A percentile compares a stretch with the other conserved stretches of the same genome.
phyloP scores from a whole-genome alignment of 306 rosid genomes.

The Sicyos edulis region DNA sequence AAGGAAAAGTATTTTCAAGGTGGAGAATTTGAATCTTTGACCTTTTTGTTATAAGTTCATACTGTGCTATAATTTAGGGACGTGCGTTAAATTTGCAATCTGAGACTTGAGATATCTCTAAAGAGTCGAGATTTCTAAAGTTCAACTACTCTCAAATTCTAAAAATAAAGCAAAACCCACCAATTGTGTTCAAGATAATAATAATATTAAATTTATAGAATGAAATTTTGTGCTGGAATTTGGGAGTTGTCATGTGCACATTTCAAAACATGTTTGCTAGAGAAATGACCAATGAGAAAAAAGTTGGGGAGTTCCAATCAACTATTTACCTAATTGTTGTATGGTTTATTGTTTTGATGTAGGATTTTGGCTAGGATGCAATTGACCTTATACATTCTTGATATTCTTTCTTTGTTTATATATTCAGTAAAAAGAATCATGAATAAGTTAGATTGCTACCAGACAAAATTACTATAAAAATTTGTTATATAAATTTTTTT shows the following conservation, averaged over 20 bases:
- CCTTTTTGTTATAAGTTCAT: too few relatives aligned
- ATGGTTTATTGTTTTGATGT: constrained; percentile 14
- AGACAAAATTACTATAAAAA: neutral
- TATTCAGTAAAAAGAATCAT: constrained; percentile 18
- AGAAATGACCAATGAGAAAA: constrained; percentile 15
- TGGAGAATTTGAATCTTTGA: too few relatives aligned
- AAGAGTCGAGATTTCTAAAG: too few relatives aligned
- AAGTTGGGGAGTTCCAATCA: neutral
- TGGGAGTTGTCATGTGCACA: neutral
- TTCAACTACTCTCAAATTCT: too few relatives aligned
- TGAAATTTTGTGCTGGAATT: neutral
- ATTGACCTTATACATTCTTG: constrained; percentile 6
- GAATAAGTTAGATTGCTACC: constrained; percentile 10
- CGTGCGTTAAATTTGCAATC: neutral
- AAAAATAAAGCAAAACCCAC: too few relatives aligned
- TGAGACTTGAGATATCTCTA: too few relatives aligned
- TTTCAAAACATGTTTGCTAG: neutral
- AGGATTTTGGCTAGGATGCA: constrained; percentile 16
- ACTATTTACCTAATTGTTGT: constrained; percentile 3
- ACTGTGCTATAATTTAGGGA: too few relatives aligned
- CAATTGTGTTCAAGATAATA: too few relatives aligned
- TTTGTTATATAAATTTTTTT: neutral
- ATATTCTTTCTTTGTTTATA: constrained; percentile 13
- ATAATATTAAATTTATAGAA: too few relatives aligned
- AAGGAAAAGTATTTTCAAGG: neutral